A percentile compares a stretch with the other conserved stretches of the same genome.
Conservation (phyloP, 169 alveolate genomes). For the Plasmodium malariae region DNA sequence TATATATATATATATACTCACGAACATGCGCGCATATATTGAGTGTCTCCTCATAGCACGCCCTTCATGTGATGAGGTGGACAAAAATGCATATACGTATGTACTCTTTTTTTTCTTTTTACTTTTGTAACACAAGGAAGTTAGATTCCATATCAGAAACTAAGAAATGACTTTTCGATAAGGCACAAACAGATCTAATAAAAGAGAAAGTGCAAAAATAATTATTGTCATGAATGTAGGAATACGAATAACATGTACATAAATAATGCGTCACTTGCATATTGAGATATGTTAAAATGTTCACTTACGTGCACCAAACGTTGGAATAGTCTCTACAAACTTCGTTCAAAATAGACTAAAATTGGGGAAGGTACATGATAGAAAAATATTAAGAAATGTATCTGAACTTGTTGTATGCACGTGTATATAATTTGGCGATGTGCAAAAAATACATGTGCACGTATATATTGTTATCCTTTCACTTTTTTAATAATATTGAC, state of each 20-base stretch:
- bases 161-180: slow-evolving; percentile 41
- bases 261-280: neutral
- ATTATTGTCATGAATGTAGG: neutral
- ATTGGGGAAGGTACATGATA: neutral
- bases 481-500: no score
- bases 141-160: slow-evolving; percentile 58
- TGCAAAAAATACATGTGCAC: no score
- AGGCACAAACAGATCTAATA: slow-evolving; percentile 52
- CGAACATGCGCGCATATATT: no score
- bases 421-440: no score
- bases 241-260: neutral
- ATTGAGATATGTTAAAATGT: neutral
- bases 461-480: no score
- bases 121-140: slow-evolving; percentile 46
- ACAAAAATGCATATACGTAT: no score
- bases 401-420: no score
- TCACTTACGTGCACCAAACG: slow-evolving; percentile 72
- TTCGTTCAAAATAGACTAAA: slow-evolving; percentile 34
- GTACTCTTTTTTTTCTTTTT: slow-evolving; percentile 23
- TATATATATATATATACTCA: no score
- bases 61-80: no score
- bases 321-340: slow-evolving; percentile 71
- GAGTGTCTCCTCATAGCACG: no score
- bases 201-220: neutral
- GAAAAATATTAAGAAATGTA: no score